phyloP scores from a whole-genome alignment of 768 basidiomycete species.

The Boletellus ananiceps region DNA sequence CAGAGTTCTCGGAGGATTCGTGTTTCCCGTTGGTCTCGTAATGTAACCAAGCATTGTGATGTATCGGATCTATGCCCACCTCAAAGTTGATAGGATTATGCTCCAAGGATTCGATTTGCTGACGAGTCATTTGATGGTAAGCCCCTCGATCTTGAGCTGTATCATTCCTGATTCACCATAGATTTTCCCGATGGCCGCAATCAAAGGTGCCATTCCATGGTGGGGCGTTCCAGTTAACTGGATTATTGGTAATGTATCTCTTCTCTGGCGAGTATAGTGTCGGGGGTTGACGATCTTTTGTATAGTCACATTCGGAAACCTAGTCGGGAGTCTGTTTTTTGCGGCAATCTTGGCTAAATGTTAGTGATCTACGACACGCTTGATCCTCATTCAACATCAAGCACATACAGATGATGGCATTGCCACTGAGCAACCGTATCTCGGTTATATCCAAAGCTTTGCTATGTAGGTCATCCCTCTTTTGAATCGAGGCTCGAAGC shows the following conservation, averaged over 20 bases:
- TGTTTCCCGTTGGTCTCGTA: constrained; percentile 74
- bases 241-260: constrained; percentile 50
- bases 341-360: constrained; percentile 62
- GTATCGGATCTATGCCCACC: not conserved
- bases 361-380: constrained; percentile 29
- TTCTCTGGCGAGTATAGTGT: not conserved
- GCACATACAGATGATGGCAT: constrained; percentile 50
- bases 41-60: constrained; percentile 43
- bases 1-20: constrained; percentile 59
- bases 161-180: constrained; percentile 22
- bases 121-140: constrained; percentile 75
- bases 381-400: not conserved
- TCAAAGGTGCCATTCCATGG: constrained; percentile 60
- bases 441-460: constrained; percentile 46
- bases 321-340: constrained; percentile 67
- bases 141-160: not conserved
- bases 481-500: not conserved
- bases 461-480: constrained; percentile 47
- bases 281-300: constrained; percentile 1
- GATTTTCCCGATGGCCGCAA: constrained; percentile 66
- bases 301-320: constrained; percentile 66
- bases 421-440: constrained; percentile 55
- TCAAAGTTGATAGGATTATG: constrained; percentile 49
- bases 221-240: constrained; percentile 68
- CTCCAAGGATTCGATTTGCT: constrained; percentile 66